Percentiles rank a stretch among this genome's conserved stretches.
These are phyloP conservation scores for Amanita rimosa DNA, from an alignment of 768 basidiomycete species.

Conservation along the genomic window DNA sequence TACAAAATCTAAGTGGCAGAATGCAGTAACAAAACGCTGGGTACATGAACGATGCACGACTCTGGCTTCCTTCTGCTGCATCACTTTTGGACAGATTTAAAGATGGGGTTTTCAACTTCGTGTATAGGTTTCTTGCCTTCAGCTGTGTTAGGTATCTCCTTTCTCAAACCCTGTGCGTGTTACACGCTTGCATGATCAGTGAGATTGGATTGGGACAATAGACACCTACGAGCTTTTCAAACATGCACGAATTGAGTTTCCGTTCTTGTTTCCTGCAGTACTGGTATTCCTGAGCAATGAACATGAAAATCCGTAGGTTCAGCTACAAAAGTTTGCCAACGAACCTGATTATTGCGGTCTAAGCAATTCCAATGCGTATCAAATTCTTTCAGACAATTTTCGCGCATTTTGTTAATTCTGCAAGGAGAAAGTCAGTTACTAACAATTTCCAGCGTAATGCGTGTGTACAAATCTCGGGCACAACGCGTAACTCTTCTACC, in stretches of 20 bases:
- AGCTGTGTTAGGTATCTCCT: constrained; percentile 86
- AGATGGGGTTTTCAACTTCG: constrained; percentile 79
- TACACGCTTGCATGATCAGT: neutral
- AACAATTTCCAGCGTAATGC: neutral
- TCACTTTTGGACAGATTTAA: constrained; percentile 75
- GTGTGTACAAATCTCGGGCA: constrained; percentile 77
- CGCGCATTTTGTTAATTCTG: constrained; percentile 89
- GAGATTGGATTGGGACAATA: neutral
- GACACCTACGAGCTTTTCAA: constrained; percentile 80
- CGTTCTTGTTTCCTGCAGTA: constrained; percentile 85
- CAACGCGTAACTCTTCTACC: constrained; percentile 93
- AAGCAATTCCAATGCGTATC: constrained; percentile 92
- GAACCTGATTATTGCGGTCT: constrained; percentile 88
- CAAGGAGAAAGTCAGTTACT: neutral
- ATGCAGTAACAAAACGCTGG: neutral
- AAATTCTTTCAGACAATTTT: constrained; percentile 81
- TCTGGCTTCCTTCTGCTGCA: neutral
- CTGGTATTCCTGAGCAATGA: constrained; percentile 60
- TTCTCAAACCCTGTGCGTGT: constrained; percentile 66
- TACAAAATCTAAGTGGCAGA: neutral
- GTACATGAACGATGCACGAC: neutral
- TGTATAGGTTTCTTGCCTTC: constrained; percentile 76
- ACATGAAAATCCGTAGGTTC: neutral
- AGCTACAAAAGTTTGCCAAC: constrained; percentile 15
- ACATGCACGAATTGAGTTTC: constrained; percentile 86